Conservation (phyloP, 148 eudicot genomes). For the Dianthus caryophyllus region DNA sequence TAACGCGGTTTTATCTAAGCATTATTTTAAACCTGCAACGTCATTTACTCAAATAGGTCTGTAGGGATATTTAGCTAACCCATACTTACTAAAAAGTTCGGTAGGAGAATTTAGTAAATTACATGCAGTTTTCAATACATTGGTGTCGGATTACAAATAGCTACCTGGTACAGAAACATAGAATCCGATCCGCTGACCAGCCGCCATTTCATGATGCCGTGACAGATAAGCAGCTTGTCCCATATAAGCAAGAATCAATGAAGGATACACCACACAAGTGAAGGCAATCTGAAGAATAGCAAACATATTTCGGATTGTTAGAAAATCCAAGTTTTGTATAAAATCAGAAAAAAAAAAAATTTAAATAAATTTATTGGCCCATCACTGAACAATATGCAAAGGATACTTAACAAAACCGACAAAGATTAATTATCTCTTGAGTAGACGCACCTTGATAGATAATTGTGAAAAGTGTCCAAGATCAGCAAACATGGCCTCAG, state of each 20-base stretch:
- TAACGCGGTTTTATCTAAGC: too few relatives aligned
- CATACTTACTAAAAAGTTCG: too few relatives aligned
- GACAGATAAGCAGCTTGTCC: conserved; percentile 99
- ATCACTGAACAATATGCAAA: too few relatives aligned
- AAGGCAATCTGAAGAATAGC: conserved; percentile 91
- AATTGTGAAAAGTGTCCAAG: conserved; percentile 95
- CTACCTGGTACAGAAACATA: conserved; percentile 95
- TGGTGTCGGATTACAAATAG: neutral
- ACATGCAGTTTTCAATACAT: neutral
- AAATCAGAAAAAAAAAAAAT: conserved; percentile 4
- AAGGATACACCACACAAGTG: conserved; percentile 73
- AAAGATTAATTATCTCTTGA: neutral
- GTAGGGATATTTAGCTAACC: too few relatives aligned
- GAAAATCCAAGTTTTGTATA: too few relatives aligned
- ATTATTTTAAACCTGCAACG: too few relatives aligned
- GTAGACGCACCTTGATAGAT: conserved; percentile 74
- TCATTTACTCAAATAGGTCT: too few relatives aligned
- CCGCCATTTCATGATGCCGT: conserved; percentile 50
- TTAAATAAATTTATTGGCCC: neutral
- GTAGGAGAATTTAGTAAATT: too few relatives aligned
- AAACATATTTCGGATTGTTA: too few relatives aligned
- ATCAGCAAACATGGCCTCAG: conserved; percentile 99
- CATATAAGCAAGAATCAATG: conserved; percentile 94
- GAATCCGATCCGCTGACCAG: conserved; percentile 62
- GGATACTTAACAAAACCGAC: neutral